Base-by-base conservation (phyloP, 495 filamentous ascomycete genomes). In the Barbatosphaeria neglecta region DNA sequence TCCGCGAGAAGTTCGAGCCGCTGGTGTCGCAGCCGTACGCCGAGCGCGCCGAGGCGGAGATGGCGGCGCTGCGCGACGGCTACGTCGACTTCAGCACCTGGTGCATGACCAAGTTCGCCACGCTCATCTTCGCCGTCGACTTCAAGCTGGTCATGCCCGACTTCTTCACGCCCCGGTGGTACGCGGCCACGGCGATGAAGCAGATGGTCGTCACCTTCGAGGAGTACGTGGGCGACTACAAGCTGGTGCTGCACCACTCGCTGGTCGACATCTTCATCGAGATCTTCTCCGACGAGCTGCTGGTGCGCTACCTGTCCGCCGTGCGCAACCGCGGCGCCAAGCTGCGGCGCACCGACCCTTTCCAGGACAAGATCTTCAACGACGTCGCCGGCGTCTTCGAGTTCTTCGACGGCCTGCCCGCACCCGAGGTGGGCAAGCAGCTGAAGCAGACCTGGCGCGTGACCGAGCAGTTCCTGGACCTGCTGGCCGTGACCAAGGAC, bases 61-160 rank as follows among this genome's bases (percentile, higher is more conserved):
- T 90, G 19, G 79, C 85, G 6, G 65, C 72, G 19, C 70, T 96
- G 10, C 81, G 83, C 35, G 84, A 95, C 62, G 89, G 88, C 40
- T 97, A 95, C 62, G 84, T 97, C 25, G 93, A 97, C 62, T 72
- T 95, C 15, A 85, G 84, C 57, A 93, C 87, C 4, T 86, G 89
- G 69, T 95, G 87, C 64, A 82, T 97, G 38, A 74, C 77, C 47
- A 83, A 81, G 52, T 95, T 97, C 52, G 86, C 85, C 25, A 67
- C 75, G 41, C 71, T 95, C 17, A 82, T 99, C 53, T 95, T 99
- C 69, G 64, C 70, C 18, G 77, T 90, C 53, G 92, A 99, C 72
- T 87, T 99, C 67, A 73, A 71, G 50, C 57, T 76, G 16, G 86
- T 88, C 18, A 77, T 94, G 49, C 76, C 83, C 23, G 86, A 93